Conservation (phyloP, 176 grass and related monocot species). For the Alloteropsis semialata region DNA sequence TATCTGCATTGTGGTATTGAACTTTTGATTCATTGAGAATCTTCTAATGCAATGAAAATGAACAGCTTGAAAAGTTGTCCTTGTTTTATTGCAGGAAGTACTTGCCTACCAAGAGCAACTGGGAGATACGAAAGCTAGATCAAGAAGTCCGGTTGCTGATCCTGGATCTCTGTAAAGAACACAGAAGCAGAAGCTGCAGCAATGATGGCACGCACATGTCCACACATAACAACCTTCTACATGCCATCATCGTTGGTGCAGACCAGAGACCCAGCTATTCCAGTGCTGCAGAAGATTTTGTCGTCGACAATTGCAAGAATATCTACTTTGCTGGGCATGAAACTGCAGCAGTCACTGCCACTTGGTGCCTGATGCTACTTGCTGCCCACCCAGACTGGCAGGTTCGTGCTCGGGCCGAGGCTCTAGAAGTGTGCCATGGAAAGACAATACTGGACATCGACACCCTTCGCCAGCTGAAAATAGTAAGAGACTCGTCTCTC, state of each 20-base stretch:
- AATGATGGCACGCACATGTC: neutral
- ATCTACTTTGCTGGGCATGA: slow-evolving; percentile 65
- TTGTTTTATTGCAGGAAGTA: neutral
- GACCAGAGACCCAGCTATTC: neutral
- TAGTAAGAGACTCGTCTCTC: slow-evolving; percentile 15
- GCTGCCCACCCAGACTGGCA: slow-evolving; percentile 49
- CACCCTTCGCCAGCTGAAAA: slow-evolving; percentile 42
- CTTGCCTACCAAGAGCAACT: neutral
- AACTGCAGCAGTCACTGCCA: slow-evolving; percentile 36
- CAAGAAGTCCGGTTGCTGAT: slow-evolving; percentile 39
- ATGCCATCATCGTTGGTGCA: slow-evolving; percentile 22
- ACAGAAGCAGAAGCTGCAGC: neutral
- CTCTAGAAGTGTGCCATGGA: slow-evolving; percentile 15
- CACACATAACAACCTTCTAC: slow-evolving; percentile 14
- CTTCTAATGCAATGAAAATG: neutral
- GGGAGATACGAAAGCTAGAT: slow-evolving; percentile 23
- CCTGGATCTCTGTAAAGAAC: slow-evolving; percentile 31
- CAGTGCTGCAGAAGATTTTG: slow-evolving; percentile 27
- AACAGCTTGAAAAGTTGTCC: neutral
- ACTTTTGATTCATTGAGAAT: neutral
- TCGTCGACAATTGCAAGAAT: slow-evolving; percentile 64
- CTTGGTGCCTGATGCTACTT: slow-evolving; percentile 63
- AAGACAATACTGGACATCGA: neutral
- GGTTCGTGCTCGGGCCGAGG: slow-evolving; percentile 31
- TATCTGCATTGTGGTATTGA: slow-evolving; percentile 14